Evolutionary conservation across 306 rosid genomes (phyloP), one percentile per base, ranked within the genome.

Genomic region (Mimosa bimucronata): DNA sequence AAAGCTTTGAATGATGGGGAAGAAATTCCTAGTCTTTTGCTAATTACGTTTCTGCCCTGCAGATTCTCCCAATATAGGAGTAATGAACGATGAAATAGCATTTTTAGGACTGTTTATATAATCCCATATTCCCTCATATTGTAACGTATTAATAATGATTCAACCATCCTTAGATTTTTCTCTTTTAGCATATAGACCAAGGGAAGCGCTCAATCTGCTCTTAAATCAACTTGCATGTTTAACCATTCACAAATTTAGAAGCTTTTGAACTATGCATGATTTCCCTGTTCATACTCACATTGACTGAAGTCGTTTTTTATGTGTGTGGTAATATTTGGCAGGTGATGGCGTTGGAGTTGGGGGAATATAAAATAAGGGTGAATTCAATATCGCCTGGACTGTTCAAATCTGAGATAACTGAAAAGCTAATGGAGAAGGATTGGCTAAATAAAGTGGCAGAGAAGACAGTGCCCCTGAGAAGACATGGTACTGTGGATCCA

Each of bases 281-380:
- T n/a, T n/a, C n/a, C n/a, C n/a, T n/a, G n/a, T n/a, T n/a, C 76
- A 9, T 58, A 30, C 70, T 79, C 78, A 45, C 45, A 40, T 61
- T 40, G 75, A 70, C 65, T 62, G 71, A 44, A 62, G 25, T 9
- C 62, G 2, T 21, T 74, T 15, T 16, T 76, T 55, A 6, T 7
- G 40, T 74, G 29, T 7, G 31, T 74, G 13, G 10, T 29, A 37
- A 41, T 74, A 29, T 71, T 69, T 81, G 11, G 71, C 85, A 94
- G 98, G 87, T 85, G 16, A 89, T 94, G 98, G 98, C 97, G 44
- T 0, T 92, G 81, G 97, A 94, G 84, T 72, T 94, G 78, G 97
- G 98, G 13, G 80, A 1, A 9, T 48, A 92, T 81, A 90, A 91
- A 53, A 90, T 94, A 55, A 94, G 92, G 86, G 97, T 92, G 82